Evolutionary conservation across 495 filamentous ascomycete genomes (phyloP), one percentile per base, ranked within the genome.

Genomic region (Trichocladium antarcticum): DNA sequence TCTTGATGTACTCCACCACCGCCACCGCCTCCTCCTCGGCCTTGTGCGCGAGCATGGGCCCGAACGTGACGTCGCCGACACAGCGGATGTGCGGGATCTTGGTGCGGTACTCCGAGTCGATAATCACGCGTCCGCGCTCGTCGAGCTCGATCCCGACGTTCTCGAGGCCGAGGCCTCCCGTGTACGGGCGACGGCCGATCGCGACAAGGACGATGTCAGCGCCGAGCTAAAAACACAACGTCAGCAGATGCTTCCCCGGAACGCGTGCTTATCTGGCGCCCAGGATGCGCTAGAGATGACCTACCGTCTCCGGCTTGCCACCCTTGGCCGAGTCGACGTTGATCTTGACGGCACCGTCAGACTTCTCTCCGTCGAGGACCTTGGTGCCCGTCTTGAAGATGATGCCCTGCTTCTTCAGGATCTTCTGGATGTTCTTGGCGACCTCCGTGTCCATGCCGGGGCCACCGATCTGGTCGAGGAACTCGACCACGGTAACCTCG

Each of bases 1-100:
- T 96, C 71, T 84, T 88, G 70, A 98, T 88, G 77, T 87, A 97
- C 69, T 98, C 92, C 36, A 97, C 76, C 35, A 79, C 89, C 11
- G 92, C 92, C 41, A 96, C 89, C 46, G 75, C 92, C 74, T 98
- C 92, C 74, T 98, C 92, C 73, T 98, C 92, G 36, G 93, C 92
- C 78, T 98, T 98, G 78, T 98, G 92, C 42, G 92, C 92, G 60
- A 98, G 82, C 92, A 98, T 98, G 58, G 92, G 93, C 15, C 92
- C 92, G 70, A 97, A 98, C 15, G 92, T 98, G 66, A 80, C 85
- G 69, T 98, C 92, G 60, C 92, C 92, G 56, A 98, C 83, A 62
- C 89, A 89, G 55, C 92, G 89, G 68, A 98, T 95, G 73, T 98
- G 93, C 11, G 88, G 83, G 45, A 90, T 67, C 74, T 95, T 95